These are phyloP conservation scores for Sugiyamaella grinbergsii DNA, from an alignment of 1,139 yeast species.

Conservation along the genomic window DNA sequence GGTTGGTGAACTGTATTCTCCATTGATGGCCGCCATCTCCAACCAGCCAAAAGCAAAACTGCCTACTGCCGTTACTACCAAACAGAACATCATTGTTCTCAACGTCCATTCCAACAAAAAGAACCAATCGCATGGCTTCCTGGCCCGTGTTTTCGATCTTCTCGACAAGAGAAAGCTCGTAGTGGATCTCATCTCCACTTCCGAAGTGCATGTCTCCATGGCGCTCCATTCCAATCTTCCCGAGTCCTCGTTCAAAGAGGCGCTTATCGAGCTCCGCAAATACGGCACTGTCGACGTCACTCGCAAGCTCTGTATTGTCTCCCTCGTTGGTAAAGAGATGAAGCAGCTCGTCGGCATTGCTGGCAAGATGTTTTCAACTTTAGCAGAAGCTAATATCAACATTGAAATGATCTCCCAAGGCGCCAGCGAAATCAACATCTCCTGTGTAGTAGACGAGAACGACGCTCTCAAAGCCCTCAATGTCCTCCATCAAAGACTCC, in stretches of 20 bases:
- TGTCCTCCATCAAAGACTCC: slow-evolving; percentile 76
- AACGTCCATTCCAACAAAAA: slow-evolving; percentile 93
- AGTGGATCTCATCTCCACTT: slow-evolving; percentile 93
- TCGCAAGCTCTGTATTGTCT: slow-evolving; percentile 83
- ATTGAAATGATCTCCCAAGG: slow-evolving; percentile 99
- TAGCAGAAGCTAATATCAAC: slow-evolving; percentile 89
- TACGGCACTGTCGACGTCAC: slow-evolving; percentile 90
- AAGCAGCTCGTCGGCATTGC: slow-evolving; percentile 96
- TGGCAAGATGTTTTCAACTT: slow-evolving; percentile 91
- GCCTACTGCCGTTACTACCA: slow-evolving; percentile 97
- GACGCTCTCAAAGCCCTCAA: slow-evolving; percentile 85
- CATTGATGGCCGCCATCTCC: slow-evolving; percentile 39
- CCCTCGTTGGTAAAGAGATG: slow-evolving; percentile 96
- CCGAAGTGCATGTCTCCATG: slow-evolving; percentile 98
- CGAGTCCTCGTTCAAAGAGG: slow-evolving; percentile 63
- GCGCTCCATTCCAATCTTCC: slow-evolving; percentile 75
- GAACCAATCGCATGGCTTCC: slow-evolving; percentile 89
- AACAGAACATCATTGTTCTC: slow-evolving; percentile 86
- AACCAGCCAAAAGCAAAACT: slow-evolving; percentile 49
- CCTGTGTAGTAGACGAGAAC: slow-evolving; percentile 85
- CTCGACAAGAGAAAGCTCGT: slow-evolving; percentile 83
- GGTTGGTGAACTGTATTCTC: slow-evolving; percentile 52
- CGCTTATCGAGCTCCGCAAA: slow-evolving; percentile 72
- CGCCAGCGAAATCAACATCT: slow-evolving; percentile 94
- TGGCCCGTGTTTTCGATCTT: slow-evolving; percentile 86